Conservation (phyloP, 75 land plant genomes). For the Cryptomeria japonica region DNA sequence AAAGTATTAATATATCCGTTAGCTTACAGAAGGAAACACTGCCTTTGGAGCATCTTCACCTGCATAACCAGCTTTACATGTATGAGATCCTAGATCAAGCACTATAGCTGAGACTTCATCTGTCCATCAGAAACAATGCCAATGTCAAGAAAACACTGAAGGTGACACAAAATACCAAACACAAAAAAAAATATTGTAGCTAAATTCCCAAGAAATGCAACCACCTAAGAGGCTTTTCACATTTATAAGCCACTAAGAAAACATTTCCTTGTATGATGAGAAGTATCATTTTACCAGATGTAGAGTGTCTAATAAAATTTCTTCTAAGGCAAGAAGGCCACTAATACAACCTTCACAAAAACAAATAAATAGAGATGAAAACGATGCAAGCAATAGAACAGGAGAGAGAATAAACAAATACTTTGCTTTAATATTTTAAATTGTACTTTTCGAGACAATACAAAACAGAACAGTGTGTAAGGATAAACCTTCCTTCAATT, state of each 20-base stretch:
- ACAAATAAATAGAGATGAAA: not conserved
- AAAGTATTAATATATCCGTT: not conserved
- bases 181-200: not conserved
- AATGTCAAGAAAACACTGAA: not conserved
- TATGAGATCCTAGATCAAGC: conserved; percentile 88
- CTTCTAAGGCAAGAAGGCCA: not conserved
- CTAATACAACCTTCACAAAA: not conserved
- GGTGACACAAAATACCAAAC: not conserved
- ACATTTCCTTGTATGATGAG: not conserved
- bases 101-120: conserved; percentile 99
- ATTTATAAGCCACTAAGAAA: not conserved
- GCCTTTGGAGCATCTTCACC: conserved; percentile 99
- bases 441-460: too few relatives aligned
- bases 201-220: not conserved
- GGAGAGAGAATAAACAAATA: not conserved
- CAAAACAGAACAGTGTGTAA: too few relatives aligned
- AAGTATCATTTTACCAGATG: too few relatives aligned
- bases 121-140: conserved; percentile 23
- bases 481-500: too few relatives aligned
- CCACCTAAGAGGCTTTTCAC: not conserved
- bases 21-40: conserved; percentile 89
- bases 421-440: too few relatives aligned
- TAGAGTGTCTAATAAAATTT: not conserved
- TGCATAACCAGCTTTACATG: conserved; percentile 97
- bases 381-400: not conserved